A percentile compares a stretch with the other conserved stretches of the same genome.
phyloP scores from a whole-genome alignment of 2,329 filamentous ascomycete species.

The Colletotrichum brevisporum region DNA sequence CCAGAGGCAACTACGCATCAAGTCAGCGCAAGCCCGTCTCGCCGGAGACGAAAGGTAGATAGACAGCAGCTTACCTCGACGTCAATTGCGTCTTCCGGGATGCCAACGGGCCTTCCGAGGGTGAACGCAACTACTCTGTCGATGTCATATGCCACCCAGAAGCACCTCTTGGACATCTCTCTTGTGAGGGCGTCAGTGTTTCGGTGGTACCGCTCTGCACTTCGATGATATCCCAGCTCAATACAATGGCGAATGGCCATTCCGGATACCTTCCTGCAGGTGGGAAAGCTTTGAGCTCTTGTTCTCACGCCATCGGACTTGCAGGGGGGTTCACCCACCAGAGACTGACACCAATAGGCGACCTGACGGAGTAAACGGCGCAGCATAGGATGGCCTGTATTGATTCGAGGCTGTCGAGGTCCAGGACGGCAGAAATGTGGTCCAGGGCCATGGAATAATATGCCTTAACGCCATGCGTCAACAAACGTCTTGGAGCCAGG shows the following conservation, averaged over 20 bases:
- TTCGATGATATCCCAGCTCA: slow-evolving; percentile 53
- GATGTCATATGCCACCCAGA: slow-evolving; percentile 52
- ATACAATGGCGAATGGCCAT: slow-evolving; percentile 52
- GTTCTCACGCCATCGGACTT: too few species aligned
- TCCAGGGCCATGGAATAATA: slow-evolving; percentile 43
- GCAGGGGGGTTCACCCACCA: slow-evolving; percentile 42
- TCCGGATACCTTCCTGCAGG: slow-evolving; percentile 48
- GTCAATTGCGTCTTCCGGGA: slow-evolving; percentile 47
- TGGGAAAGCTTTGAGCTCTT: neutral
- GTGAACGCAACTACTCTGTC: slow-evolving; percentile 49
- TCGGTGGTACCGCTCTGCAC: slow-evolving; percentile 38
- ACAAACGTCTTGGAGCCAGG: slow-evolving; percentile 3
- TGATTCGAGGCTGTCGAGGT: slow-evolving; percentile 48
- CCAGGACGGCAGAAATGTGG: slow-evolving; percentile 41
- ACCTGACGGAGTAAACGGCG: slow-evolving; percentile 50
- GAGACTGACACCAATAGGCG: slow-evolving; percentile 46
- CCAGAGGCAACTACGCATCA: slow-evolving; percentile 44
- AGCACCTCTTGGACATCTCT: slow-evolving; percentile 50
- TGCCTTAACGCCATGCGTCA: neutral
- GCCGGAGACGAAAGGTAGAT: neutral
- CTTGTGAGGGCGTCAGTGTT: slow-evolving; percentile 42
- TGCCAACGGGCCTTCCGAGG: slow-evolving; percentile 49
- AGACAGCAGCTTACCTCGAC: slow-evolving; percentile 42
- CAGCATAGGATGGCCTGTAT: slow-evolving; percentile 52
- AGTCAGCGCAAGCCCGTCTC: neutral